Evolutionary conservation across 2,329 filamentous ascomycete species (phyloP).

Genomic region (Polychaeton citri): DNA sequence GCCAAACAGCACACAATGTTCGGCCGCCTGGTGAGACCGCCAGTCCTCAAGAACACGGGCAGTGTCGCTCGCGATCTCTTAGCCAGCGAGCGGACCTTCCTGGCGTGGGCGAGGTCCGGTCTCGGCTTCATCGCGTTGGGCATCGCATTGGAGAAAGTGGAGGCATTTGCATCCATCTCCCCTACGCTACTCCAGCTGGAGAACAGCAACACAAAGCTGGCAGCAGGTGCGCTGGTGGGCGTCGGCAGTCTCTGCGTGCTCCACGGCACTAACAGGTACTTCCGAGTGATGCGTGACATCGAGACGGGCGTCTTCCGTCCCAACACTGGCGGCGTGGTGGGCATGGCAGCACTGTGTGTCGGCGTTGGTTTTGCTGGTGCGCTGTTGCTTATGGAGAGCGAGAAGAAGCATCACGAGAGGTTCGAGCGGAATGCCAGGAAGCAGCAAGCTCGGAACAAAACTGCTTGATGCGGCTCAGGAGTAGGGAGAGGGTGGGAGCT

Average conservation of each 20-base stretch:
- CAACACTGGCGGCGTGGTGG: slow-evolving; percentile 17
- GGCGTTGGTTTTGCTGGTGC: slow-evolving; percentile 18
- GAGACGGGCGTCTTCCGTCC: slow-evolving; percentile 31
- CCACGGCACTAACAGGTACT: slow-evolving; percentile 37
- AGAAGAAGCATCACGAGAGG: slow-evolving; percentile 2
- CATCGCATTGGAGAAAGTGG: slow-evolving; percentile 38
- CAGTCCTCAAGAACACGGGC: slow-evolving; percentile 30
- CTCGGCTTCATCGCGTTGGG: slow-evolving; percentile 40
- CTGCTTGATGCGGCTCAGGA: no score
- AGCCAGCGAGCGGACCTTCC: slow-evolving; percentile 40
- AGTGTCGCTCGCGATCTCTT: slow-evolving; percentile 40
- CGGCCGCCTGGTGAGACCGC: slow-evolving; percentile 5
- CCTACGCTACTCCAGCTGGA: slow-evolving; percentile 16
- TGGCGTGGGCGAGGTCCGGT: slow-evolving; percentile 39
- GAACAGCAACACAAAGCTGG: slow-evolving; percentile 18
- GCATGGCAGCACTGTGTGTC: slow-evolving; percentile 17
- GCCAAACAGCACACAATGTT: slow-evolving; percentile 5
- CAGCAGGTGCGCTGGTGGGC: slow-evolving; percentile 27
- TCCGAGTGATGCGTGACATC: slow-evolving; percentile 28
- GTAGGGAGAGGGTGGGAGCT: no score
- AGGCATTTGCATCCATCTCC: slow-evolving; percentile 20
- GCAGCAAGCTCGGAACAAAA: not conserved
- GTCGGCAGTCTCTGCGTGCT: slow-evolving; percentile 33
- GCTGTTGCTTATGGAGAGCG: slow-evolving; percentile 16
- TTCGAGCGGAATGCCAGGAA: not conserved